Evolutionary conservation across 768 basidiomycete genomes (phyloP).

Genomic region (Amanita molliuscula): DNA sequence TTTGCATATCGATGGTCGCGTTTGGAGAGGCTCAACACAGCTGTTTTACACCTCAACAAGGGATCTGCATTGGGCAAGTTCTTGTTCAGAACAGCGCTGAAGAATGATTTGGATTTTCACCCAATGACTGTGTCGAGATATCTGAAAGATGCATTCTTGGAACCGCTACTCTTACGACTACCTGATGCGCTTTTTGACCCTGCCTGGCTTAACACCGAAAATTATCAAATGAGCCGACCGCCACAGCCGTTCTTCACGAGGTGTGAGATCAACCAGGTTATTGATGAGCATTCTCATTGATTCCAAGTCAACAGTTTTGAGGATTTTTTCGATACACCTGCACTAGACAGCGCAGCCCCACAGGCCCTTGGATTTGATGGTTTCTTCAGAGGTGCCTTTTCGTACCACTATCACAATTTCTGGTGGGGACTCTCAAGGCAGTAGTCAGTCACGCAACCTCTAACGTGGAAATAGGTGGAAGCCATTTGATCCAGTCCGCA

Average conservation of each 20-base stretch:
- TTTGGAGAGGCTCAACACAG: constrained; percentile 90
- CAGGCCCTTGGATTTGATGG: constrained; percentile 87
- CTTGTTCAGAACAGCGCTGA: constrained; percentile 88
- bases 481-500: constrained; percentile 86
- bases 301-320: constrained; percentile 40
- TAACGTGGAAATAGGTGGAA: constrained; percentile 63
- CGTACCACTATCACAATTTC: constrained; percentile 94
- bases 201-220: constrained; percentile 92
- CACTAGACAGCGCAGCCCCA: constrained; percentile 65
- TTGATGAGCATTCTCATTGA: constrained; percentile 3
- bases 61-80: constrained; percentile 87
- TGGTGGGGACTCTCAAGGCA: constrained; percentile 40
- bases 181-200: constrained; percentile 96
- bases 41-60: constrained; percentile 90
- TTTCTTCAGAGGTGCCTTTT: constrained; percentile 93
- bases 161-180: constrained; percentile 73
- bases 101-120: constrained; percentile 93
- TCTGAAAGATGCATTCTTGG: constrained; percentile 79
- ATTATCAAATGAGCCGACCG: constrained; percentile 84
- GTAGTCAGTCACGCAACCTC: constrained; percentile 2
- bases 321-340: constrained; percentile 82
- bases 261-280: constrained; percentile 27
- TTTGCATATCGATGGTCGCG: constrained; percentile 97
- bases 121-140: constrained; percentile 93
- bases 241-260: constrained; percentile 90